phyloP scores from a whole-genome alignment of 129 eudicot genomes.

The Centaurea solstitialis region DNA sequence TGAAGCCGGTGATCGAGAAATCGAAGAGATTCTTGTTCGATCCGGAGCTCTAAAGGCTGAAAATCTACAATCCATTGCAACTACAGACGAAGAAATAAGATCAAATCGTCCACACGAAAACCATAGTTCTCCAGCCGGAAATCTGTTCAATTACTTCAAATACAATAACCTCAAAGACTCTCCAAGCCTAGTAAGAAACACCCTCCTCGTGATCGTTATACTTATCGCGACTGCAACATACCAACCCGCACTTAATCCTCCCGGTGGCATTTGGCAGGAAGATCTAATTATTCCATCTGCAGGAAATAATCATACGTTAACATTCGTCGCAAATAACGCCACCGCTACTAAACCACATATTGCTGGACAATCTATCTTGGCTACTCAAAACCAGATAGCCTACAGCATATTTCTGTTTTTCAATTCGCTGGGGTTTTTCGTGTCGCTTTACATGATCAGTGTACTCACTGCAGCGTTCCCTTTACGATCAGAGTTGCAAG shows the following conservation, averaged over 20 bases:
- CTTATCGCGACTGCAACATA: conserved; percentile 46
- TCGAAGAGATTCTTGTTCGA: conserved; percentile 24
- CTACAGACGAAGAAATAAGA: background rate
- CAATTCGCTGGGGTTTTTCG: conserved; percentile 40
- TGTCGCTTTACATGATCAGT: conserved; percentile 30
- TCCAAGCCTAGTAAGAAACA: conserved; percentile 33
- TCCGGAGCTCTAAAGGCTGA: conserved; percentile 21
- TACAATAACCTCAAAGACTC: conserved; percentile 33
- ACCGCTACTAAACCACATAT: background rate
- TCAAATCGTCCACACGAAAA: background rate
- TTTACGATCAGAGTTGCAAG: conserved; percentile 30
- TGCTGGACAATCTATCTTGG: conserved; percentile 41
- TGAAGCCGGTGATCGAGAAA: conserved; percentile 40
- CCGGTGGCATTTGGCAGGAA: conserved; percentile 50
- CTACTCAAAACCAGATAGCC: background rate
- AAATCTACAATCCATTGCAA: background rate
- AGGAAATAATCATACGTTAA: background rate
- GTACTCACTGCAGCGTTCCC: conserved; percentile 42
- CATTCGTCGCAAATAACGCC: background rate
- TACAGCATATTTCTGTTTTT: conserved; percentile 24
- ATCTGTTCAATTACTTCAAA: conserved; percentile 22
- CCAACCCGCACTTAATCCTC: conserved; percentile 50
- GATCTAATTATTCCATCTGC: conserved; percentile 2
- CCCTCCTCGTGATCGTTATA: conserved; percentile 33
- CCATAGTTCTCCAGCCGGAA: conserved; percentile 1